Percentiles rank a stretch among this genome's conserved stretches.
Evolutionary conservation across 129 eudicot genomes (phyloP).

Genomic region (Tagetes patula): DNA sequence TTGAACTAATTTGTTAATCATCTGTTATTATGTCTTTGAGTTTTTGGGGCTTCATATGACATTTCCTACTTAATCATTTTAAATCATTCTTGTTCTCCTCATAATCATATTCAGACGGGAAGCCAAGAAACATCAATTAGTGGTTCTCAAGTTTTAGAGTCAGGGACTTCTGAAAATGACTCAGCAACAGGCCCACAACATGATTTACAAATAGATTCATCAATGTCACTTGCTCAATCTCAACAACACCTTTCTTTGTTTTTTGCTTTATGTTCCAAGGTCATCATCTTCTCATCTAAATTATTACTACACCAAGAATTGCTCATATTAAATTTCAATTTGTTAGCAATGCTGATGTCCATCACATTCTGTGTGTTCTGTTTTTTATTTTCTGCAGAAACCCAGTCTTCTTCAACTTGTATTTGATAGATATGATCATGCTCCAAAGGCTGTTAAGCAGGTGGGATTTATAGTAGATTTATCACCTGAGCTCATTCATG

Average conservation of each 20-base stretch:
- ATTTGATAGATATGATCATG: constrained; percentile 65
- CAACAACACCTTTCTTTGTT: constrained; percentile 74
- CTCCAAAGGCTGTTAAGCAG: constrained; percentile 86
- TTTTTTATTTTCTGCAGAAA: constrained; percentile 51
- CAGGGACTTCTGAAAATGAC: constrained; percentile 49
- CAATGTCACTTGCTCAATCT: constrained; percentile 61
- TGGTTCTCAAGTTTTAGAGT: constrained; percentile 73
- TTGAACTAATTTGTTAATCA: no score
- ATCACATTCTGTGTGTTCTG: not conserved
- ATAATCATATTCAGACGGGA: constrained; percentile 49
- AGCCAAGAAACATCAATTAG: constrained; percentile 77
- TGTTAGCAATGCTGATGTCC: constrained; percentile 16
- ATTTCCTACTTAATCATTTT: constrained; percentile 1
- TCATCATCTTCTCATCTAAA: constrained; percentile 26
- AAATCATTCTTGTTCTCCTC: not conserved
- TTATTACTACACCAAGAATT: not conserved
- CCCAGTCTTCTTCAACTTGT: constrained; percentile 87
- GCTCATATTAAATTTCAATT: not conserved
- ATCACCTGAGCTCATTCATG: not conserved
- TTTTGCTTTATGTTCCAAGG: constrained; percentile 92
- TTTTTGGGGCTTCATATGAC: constrained; percentile 1
- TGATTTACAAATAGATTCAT: constrained; percentile 47
- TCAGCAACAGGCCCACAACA: constrained; percentile 29
- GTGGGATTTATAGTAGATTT: constrained; percentile 27
- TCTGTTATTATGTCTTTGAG: constrained; percentile 6